Base-by-base conservation (phyloP, 2,329 filamentous ascomycete species). In the Botrytis fragariae region DNA sequence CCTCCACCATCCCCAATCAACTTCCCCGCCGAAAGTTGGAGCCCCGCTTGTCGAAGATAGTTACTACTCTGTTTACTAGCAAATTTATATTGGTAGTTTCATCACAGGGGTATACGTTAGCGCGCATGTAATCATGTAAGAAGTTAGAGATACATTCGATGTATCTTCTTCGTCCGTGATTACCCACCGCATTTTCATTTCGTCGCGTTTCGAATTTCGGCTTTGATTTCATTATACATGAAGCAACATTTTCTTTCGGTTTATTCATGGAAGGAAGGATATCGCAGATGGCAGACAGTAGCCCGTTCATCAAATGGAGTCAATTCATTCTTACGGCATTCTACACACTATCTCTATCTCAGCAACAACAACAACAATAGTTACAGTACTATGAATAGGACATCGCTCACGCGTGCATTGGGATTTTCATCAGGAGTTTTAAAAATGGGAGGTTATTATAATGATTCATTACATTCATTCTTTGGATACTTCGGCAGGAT, bases 1-100 rank as follows among this genome's bases (percentile, higher is more conserved):
- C 89, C 89, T 20, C 89, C 89, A 32, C 88, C 89, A 20, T 90
- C 87, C 77, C 89, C 89, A 12, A 87, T 91, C 79, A 87, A 87
- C 82, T 90, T 90, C 79, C 85, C 87, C 44, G 81, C 83, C 37
- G 87, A 90, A 73, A 84, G 87, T 79, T 89, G 88, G 87, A 79
- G 71, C 29, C 67, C 71, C 42, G 71, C 71, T 48, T 72, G 71
- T 39, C 62, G 62, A 72, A 67, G 63, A 69, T 72, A 68, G 62
- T 42, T 60, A 5, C 32, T 37, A 20, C 10, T 44, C 18, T 51
- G 39, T 35, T 67, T 29, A 37, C 20, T 18, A 42, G 32, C 42
- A 69, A 16, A 68, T 37, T 45, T n/a, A 22, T 39, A 29, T 35
- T 54, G 37, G 32, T n/a, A 37, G 39, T 62, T 42, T 9, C 65